Evolutionary conservation across 2,329 filamentous ascomycete species (phyloP), one percentile per base, ranked within the genome.

Genomic region (Xylaria sp.): DNA sequence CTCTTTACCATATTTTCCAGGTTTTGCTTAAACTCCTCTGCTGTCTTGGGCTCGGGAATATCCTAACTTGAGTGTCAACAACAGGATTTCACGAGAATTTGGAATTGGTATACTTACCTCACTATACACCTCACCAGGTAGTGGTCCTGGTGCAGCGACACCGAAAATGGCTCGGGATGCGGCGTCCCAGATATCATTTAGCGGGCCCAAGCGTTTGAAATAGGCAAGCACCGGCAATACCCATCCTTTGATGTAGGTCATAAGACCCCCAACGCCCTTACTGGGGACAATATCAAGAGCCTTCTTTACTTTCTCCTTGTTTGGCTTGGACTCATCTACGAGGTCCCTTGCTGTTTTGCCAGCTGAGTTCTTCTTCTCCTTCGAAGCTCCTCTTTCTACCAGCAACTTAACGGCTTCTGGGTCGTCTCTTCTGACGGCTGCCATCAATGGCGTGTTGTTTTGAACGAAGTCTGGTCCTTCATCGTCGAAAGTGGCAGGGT

Each of bases 371-470:
- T 28, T 71, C 59, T 65, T 70, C 42, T 69, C 64, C 20, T 63
- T 68, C 2, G 68, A 71, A 59, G 68, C 71, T 5, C 71, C 71
- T 33, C 49, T 42, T 17, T 71, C 54, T 11, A 71, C 56, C 9
- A 72, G 68, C 20, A 72, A 33, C 51, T 69, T 66, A 40, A 72
- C 66, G 5, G 63, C 68, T 26, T 51, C 53, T 3, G 61, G 61
- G 36, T 72, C 71, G 28, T 63, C 51, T 23, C 59, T 59, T 49
- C 44, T 65, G n/a, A 71, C 60, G 17, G 71, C 68, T 23, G 61
- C 71, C 68, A 72, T 71, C 31, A 71, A 58, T 4, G 68, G 71
- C 1, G 71, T 72, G 36, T 69, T 65, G 1, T 68, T 64, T 23
- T 67, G 54, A 23, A 46, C 57, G 38, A 23, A 68, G 15, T 51